Conservation (phyloP, 805 yeast species). For the Scheffersomyces amazonensis region DNA sequence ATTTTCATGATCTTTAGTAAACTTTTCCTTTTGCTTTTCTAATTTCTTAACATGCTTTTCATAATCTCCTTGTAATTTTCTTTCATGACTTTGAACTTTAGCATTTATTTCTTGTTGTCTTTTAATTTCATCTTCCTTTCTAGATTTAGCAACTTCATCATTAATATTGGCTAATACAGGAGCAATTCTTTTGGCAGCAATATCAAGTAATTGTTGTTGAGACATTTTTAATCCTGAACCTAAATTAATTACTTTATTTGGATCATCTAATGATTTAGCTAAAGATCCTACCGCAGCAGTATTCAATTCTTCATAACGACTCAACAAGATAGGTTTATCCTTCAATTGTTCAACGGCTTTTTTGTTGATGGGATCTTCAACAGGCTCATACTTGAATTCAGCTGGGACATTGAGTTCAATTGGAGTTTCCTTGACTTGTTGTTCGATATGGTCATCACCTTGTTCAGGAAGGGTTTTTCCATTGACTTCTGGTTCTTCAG, state of each 20-base stretch:
- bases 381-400: constrained; percentile 31
- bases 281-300: constrained; percentile 45
- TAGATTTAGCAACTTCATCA: constrained; percentile 44
- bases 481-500: constrained; percentile 5
- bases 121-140: constrained; percentile 42
- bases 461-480: constrained; percentile 9
- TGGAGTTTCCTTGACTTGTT: constrained; percentile 27
- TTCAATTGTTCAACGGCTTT: constrained; percentile 35
- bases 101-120: constrained; percentile 35
- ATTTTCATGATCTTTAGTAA: constrained; percentile 40
- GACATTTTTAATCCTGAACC: constrained; percentile 56
- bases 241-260: constrained; percentile 46
- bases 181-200: constrained; percentile 53
- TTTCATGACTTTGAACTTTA: constrained; percentile 33
- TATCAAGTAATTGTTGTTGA: constrained; percentile 52
- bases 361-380: constrained; percentile 33
- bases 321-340: constrained; percentile 47
- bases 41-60: constrained; percentile 36
- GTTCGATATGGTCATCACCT: constrained; percentile 25
- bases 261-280: constrained; percentile 44
- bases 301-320: constrained; percentile 48
- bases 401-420: constrained; percentile 34
- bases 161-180: constrained; percentile 52
- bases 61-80: constrained; percentile 33
- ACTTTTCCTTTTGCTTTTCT: constrained; percentile 33